These are phyloP conservation scores for Claviceps arundinis DNA, from an alignment of 2,329 filamentous ascomycete genomes.

Conservation along the genomic window DNA sequence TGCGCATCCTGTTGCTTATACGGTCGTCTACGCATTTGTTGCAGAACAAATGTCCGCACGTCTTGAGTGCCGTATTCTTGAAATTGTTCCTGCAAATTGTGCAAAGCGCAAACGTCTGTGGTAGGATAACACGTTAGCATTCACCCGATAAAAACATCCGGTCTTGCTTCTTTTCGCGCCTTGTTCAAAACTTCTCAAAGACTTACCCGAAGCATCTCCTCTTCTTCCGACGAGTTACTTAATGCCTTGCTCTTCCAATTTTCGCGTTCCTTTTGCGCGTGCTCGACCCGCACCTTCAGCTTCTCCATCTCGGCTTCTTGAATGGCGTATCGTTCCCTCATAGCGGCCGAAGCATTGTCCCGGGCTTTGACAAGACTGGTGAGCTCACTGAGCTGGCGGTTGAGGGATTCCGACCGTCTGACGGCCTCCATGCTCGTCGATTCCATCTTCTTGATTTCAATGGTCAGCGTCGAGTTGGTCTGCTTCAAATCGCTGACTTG, in stretches of 20 bases:
- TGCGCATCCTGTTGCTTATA: conserved; percentile 77
- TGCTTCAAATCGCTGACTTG: conserved; percentile 75
- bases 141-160: conserved; percentile 4
- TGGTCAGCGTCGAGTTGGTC: conserved; percentile 54
- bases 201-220: conserved; percentile 77
- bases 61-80: conserved; percentile 87
- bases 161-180: background rate
- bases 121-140: conserved; percentile 7
- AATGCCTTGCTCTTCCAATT: conserved; percentile 72
- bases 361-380: conserved; percentile 62
- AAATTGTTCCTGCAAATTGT: conserved; percentile 86
- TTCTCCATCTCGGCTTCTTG: conserved; percentile 69
- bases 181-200: conserved; percentile 11
- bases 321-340: conserved; percentile 44
- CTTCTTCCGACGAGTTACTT: conserved; percentile 68
- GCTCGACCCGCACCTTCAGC: conserved; percentile 62
- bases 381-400: conserved; percentile 64
- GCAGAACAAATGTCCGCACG: conserved; percentile 92
- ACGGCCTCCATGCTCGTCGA: conserved; percentile 55
- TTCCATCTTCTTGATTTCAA: conserved; percentile 65
- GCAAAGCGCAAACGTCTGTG: conserved; percentile 46
- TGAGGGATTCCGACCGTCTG: conserved; percentile 57
- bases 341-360: conserved; percentile 44
- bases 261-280: conserved; percentile 71
- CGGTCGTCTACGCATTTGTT: conserved; percentile 80